Evolutionary conservation across 2,329 filamentous ascomycete species (phyloP).

Genomic region (Penicillium sp.): DNA sequence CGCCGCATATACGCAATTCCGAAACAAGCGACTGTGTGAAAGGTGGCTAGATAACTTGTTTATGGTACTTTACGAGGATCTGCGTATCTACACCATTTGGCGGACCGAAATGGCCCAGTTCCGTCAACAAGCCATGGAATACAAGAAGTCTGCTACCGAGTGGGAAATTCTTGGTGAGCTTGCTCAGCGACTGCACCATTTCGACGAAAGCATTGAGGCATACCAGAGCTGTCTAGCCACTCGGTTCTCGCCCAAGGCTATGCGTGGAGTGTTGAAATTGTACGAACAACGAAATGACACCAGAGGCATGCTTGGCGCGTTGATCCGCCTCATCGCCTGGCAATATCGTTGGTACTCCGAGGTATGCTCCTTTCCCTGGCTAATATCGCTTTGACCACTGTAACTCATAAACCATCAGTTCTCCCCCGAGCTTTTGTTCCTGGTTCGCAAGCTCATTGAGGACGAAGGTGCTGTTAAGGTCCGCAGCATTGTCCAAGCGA

Average conservation of each 20-base stretch:
- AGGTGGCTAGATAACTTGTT: constrained; percentile 98
- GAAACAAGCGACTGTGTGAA: constrained; percentile 95
- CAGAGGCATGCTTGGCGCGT: constrained; percentile 74
- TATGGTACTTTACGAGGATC: constrained; percentile 98
- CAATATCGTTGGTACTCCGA: constrained; percentile 99
- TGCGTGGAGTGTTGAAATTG: constrained; percentile 77
- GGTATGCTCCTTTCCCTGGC: constrained; percentile 46
- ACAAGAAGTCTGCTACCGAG: constrained; percentile 94
- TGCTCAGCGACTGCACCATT: constrained; percentile 88
- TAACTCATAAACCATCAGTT: constrained; percentile 56
- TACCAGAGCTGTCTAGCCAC: constrained; percentile 84
- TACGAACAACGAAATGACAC: constrained; percentile 78
- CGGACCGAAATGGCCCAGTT: constrained; percentile 97
- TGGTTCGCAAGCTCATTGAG: constrained; percentile 89
- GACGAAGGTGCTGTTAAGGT: constrained; percentile 98
- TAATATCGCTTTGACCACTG: background rate
- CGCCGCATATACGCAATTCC: constrained; percentile 81
- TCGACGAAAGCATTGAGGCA: constrained; percentile 87
- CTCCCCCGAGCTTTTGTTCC: constrained; percentile 83
- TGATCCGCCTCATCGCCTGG: constrained; percentile 93
- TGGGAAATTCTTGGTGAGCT: constrained; percentile 97
- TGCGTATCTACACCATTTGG: constrained; percentile 99
- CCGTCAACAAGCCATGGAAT: constrained; percentile 86
- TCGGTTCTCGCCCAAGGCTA: constrained; percentile 89
- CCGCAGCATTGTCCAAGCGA: constrained; percentile 93